Evolutionary conservation across 257 asterid species (phyloP).

Genomic region (Anisodus tanguticus): DNA sequence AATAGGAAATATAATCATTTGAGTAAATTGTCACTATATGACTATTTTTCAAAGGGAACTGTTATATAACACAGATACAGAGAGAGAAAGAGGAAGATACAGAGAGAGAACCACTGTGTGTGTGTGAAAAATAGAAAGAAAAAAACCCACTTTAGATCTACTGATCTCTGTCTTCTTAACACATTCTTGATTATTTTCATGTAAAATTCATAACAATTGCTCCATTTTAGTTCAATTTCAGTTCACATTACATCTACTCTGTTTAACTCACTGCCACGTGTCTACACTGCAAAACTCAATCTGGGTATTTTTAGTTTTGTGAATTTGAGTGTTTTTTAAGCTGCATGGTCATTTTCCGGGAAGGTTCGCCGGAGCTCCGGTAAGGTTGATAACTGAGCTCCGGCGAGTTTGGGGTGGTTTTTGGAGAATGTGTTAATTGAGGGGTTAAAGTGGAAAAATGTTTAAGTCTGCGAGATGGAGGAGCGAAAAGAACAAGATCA

Average conservation of each 20-base stretch:
- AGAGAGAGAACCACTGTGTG: slow-evolving; percentile 30
- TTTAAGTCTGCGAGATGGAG: slow-evolving; percentile 90
- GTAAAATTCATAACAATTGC: slow-evolving; percentile 32
- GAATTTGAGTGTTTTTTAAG: background rate
- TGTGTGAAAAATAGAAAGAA: background rate
- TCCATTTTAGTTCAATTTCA: slow-evolving; percentile 29
- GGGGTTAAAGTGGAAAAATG: slow-evolving; percentile 52
- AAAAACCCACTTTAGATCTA: slow-evolving; percentile 51
- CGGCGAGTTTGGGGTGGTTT: slow-evolving; percentile 45
- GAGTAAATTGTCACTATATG: slow-evolving; percentile 19
- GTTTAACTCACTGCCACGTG: slow-evolving; percentile 36
- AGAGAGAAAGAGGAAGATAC: slow-evolving; percentile 47
- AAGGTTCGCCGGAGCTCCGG: slow-evolving; percentile 83
- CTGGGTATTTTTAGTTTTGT: slow-evolving; percentile 37
- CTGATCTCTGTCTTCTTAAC: slow-evolving; percentile 29
- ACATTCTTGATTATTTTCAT: slow-evolving; percentile 40
- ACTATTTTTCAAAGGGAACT: slow-evolving; percentile 4
- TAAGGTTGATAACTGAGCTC: slow-evolving; percentile 55
- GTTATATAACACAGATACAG: slow-evolving; percentile 39
- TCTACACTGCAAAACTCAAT: slow-evolving; percentile 24
- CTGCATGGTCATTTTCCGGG: slow-evolving; percentile 50
- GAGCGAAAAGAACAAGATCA: slow-evolving; percentile 92
- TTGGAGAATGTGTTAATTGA: slow-evolving; percentile 45
- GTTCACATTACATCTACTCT: slow-evolving; percentile 46
- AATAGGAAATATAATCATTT: no score